Percentiles rank a stretch among this genome's conserved stretches.
These are phyloP conservation scores for Petunia hybrid DNA, from an alignment of 305 asterid species.

Conservation along the genomic window DNA sequence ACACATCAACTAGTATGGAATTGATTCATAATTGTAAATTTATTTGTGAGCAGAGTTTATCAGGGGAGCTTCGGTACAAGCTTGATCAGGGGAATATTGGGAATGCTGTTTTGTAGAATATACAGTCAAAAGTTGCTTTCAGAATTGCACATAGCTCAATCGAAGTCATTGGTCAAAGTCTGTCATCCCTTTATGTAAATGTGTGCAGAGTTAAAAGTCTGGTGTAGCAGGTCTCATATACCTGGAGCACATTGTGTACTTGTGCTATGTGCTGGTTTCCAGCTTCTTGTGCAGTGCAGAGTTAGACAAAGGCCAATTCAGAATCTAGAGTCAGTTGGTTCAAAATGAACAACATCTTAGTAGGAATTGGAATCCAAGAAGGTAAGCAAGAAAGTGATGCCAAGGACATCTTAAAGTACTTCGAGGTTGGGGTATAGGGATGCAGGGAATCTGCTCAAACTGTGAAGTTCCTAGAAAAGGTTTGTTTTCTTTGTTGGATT, in stretches of 20 bases:
- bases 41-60: conserved; percentile 4
- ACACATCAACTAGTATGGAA: neutral
- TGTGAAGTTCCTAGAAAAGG: conserved; percentile 29
- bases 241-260: neutral
- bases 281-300: conserved; percentile 5
- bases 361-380: neutral
- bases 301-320: neutral
- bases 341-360: neutral
- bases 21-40: neutral
- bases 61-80: conserved; percentile 1
- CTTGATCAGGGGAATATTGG: conserved; percentile 25
- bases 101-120: conserved; percentile 27
- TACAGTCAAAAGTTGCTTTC: neutral
- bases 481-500: conserved; percentile 28
- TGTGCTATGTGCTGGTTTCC: conserved; percentile 24
- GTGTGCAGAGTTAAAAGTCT: conserved; percentile 12
- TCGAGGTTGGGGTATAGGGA: conserved; percentile 25
- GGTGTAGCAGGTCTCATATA: neutral
- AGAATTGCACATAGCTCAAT: conserved; percentile 30
- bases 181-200: conserved; percentile 28
- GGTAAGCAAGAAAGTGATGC: conserved; percentile 19
- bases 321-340: conserved; percentile 9
- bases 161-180: neutral
- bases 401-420: neutral
- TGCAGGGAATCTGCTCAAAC: neutral